phyloP scores from a whole-genome alignment of 257 asterid species.

The Mitragyna speciosa region DNA sequence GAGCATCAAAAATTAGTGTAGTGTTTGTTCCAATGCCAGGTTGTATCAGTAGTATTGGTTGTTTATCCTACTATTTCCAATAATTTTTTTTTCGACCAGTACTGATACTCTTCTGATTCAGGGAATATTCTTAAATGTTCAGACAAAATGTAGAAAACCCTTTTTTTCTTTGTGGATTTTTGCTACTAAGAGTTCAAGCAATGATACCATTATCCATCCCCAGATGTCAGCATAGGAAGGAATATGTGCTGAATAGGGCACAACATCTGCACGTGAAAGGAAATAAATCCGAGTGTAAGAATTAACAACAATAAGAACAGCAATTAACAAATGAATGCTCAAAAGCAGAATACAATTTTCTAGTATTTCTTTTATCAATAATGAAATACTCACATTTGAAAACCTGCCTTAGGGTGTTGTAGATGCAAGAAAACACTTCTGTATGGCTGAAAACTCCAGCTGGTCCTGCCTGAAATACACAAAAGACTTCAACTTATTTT shows the following conservation, averaged over 20 bases:
- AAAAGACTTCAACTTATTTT: neutral
- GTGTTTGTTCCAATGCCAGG: neutral
- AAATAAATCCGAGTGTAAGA: neutral
- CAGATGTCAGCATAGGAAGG: constrained; percentile 96
- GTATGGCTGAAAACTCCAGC: constrained; percentile 93
- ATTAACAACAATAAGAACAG: neutral
- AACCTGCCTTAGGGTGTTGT: constrained; percentile 83
- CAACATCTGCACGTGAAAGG: constrained; percentile 65
- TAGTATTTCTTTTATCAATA: neutral
- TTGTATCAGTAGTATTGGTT: neutral
- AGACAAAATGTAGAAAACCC: neutral
- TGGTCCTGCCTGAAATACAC: constrained; percentile 72
- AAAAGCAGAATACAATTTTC: neutral
- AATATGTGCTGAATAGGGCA: constrained; percentile 89
- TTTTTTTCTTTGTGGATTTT: neutral
- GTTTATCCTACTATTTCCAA: neutral
- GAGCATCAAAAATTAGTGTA: neutral
- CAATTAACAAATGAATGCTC: neutral
- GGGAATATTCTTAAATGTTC: neutral
- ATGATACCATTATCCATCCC: constrained; percentile 97
- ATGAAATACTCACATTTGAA: constrained; percentile 71
- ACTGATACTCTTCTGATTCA: neutral
- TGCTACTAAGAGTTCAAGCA: neutral
- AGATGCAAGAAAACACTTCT: constrained; percentile 89
- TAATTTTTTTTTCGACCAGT: neutral